phyloP scores from a whole-genome alignment of 345 rosid genomes.

The Linum usitatissimum region DNA sequence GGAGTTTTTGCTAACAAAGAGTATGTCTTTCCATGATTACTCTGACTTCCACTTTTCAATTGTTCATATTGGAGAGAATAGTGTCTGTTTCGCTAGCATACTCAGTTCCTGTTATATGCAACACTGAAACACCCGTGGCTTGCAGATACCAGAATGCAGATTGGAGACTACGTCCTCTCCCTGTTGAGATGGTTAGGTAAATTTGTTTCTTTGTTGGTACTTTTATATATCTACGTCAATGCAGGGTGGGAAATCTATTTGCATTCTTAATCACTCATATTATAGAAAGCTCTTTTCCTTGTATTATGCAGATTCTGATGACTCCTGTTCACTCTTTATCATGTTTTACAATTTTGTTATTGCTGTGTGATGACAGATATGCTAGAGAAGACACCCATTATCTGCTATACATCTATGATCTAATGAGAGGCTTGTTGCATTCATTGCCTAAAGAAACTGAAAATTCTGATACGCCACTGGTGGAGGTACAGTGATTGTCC shows the following conservation, averaged over 20 bases:
- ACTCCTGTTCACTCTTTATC: neutral
- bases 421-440: conserved; percentile 45
- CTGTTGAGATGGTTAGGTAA: conserved; percentile 74
- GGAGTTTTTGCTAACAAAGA: conserved; percentile 81
- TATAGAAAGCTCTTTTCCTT: too few species aligned
- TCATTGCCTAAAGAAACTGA: conserved; percentile 33
- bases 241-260: neutral
- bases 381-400: conserved; percentile 97
- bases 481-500: conserved; percentile 39
- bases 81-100: neutral
- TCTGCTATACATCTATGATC: conserved; percentile 65
- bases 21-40: conserved; percentile 28
- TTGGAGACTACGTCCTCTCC: conserved; percentile 95
- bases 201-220: neutral
- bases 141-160: conserved; percentile 94
- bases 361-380: conserved; percentile 45
- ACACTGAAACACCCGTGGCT: conserved; percentile 19
- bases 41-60: conserved; percentile 7
- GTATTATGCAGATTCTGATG: too few species aligned
- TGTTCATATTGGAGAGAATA: neutral
- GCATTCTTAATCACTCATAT: too few species aligned
- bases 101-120: neutral
- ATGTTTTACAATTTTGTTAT: neutral
- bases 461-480: conserved; percentile 42
- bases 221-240: neutral